Base-by-base conservation (phyloP, 2,329 filamentous ascomycete genomes). In the Paraphoma chrysanthemicola region DNA sequence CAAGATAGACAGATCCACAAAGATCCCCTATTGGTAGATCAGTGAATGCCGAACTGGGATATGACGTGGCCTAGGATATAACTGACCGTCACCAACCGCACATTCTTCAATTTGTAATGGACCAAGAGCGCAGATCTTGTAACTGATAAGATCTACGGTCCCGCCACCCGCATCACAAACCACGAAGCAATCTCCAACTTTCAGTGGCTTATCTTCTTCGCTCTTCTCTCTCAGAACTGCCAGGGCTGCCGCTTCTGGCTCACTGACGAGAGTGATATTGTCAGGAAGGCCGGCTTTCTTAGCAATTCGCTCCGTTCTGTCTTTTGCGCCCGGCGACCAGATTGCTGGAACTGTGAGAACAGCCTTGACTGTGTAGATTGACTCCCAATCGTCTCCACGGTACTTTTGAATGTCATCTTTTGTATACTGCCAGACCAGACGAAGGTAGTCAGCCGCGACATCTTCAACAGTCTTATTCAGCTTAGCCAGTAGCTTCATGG, bases 211-310 rank as follows among this genome's bases (percentile, higher is more conserved):
- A 4, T 29, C n/a, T 6, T 44, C 53, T 7, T 62, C 18, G 17
- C 38, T 60, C 18, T 70, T 55, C 18, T 62, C 62, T 44, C 12
- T 33, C 31, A 63, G 61, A 30, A 63, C 46, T 6, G 69, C 70
- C 0, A 71, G 44, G 6, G 72, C 69, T 18, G 72, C 71, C 28
- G 71, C 72, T 51, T 74, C 70, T 7, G 71, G 68, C 45, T 75
- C 71, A 10, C 64, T 56, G 0, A 74, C 60, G n/a, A 75, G 48
- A 1, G 64, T 49, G 4, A 68, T 8, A 31, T 49, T 33, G 1
- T 49, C 33, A 14, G 41, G 43, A 11, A 64, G 18, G 1, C 56
- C 58, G 10, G 61, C 61, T 2, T 36, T 16, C 5, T 38, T 38
- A 1, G 58, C 61, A 31, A 33, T 33, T 41, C 54, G 18, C 23